Evolutionary conservation across 2,329 filamentous ascomycete genomes (phyloP).

Genomic region (Corynespora cassiicola): DNA sequence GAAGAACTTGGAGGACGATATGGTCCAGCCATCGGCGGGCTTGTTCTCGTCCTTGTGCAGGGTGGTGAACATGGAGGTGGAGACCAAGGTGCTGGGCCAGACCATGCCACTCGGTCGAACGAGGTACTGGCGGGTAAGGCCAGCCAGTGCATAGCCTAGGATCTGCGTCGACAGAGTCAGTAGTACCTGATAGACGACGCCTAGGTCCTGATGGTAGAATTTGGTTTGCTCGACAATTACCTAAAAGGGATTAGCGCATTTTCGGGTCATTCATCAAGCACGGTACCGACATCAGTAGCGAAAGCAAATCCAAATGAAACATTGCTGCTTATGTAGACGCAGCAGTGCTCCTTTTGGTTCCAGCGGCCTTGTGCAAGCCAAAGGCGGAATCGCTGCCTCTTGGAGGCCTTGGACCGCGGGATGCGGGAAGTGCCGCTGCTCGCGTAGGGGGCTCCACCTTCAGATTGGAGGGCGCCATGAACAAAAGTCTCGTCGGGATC

Average conservation of each 20-base stretch:
- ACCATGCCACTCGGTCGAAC: conserved; percentile 90
- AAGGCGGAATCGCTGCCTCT: conserved; percentile 60
- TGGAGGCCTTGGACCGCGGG: conserved; percentile 18
- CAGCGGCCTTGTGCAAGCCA: conserved; percentile 82
- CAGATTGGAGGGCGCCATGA: conserved; percentile 58
- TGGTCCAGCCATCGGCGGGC: conserved; percentile 79
- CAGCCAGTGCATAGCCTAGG: conserved; percentile 84
- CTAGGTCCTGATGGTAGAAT: conserved; percentile 84
- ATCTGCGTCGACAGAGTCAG: conserved; percentile 88
- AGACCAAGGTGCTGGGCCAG: conserved; percentile 88
- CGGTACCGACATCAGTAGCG: conserved; percentile 71
- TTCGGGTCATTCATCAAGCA: background rate
- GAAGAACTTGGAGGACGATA: conserved; percentile 86
- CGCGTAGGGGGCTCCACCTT: conserved; percentile 3
- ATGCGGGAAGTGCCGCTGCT: conserved; percentile 16
- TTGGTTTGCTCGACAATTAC: conserved; percentile 88
- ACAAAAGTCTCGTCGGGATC: conserved; percentile 64
- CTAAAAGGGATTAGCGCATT: conserved; percentile 33
- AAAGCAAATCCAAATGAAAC: conserved; percentile 90
- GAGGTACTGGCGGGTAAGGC: conserved; percentile 79
- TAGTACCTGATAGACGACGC: conserved; percentile 78
- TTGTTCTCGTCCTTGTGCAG: conserved; percentile 86
- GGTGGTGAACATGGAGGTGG: conserved; percentile 86
- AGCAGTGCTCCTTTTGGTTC: conserved; percentile 90
- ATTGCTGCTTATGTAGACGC: conserved; percentile 88